Percentiles rank a stretch among this genome's conserved stretches.
Evolutionary conservation across 805 yeast genomes (phyloP).

Genomic region (Candida parachauliodes): DNA sequence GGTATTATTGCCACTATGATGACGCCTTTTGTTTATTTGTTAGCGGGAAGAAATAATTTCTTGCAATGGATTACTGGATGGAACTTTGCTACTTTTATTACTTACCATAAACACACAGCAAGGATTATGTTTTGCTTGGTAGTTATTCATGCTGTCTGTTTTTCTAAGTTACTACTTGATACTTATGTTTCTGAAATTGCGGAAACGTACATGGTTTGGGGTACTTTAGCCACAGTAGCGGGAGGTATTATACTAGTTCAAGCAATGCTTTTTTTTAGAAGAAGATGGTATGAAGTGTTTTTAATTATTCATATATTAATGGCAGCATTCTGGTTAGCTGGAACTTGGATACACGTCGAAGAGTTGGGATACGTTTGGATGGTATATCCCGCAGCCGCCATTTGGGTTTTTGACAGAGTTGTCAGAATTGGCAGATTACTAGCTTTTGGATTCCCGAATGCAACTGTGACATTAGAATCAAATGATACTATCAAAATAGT

Average conservation of each 20-base stretch:
- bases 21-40: constrained; percentile 52
- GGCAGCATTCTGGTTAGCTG: constrained; percentile 42
- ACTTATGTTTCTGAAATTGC: constrained; percentile 3
- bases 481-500: constrained; percentile 42
- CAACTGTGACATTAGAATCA: constrained; percentile 32
- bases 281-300: constrained; percentile 37
- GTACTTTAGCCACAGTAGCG: constrained; percentile 31
- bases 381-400: constrained; percentile 28
- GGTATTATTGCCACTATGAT: constrained; percentile 44
- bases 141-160: constrained; percentile 28
- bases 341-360: constrained; percentile 37
- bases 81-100: constrained; percentile 41
- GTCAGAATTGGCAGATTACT: constrained; percentile 29
- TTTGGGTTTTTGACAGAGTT: constrained; percentile 36
- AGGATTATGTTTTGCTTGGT: constrained; percentile 25
- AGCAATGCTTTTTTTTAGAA: constrained; percentile 30
- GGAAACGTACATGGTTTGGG: constrained; percentile 20
- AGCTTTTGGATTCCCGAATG: constrained; percentile 30
- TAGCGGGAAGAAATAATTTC: constrained; percentile 62
- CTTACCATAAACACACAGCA: constrained; percentile 46
- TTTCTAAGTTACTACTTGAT: constrained; percentile 21
- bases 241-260: constrained; percentile 29
- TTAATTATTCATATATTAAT: constrained; percentile 29
- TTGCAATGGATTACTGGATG: constrained; percentile 59
- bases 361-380: constrained; percentile 22